Evolutionary conservation across 352 stramenopile genomes (phyloP), one percentile per base, ranked within the genome.

Genomic region (Pythium rhizo-oryzae): DNA sequence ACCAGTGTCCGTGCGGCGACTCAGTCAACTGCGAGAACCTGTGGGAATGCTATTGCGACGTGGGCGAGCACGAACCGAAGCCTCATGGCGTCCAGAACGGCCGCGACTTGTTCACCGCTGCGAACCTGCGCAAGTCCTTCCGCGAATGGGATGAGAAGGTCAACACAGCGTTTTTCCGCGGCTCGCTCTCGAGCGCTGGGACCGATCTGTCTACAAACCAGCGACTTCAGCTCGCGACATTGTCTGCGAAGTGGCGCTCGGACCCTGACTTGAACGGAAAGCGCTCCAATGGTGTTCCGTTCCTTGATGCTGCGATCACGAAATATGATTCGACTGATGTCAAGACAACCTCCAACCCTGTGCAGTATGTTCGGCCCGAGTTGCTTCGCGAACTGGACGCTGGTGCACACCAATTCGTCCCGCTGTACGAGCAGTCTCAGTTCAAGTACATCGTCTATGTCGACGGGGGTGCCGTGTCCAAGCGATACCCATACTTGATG

Each of bases 401-500:
- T 67, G 95, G 92, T 55, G 91, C 85, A 51, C 85, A 99, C 62
- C 94, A 98, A 67, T 99, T 98, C 69, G 98, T 98, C 23, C 96
- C 97, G 13, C 99, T 99, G 76, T 99, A 99, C 77, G 87, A 99
- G 77, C 97, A 99, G 80, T 96, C 87, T 46, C 96, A 89, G 71
- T 99, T 98, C 82, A 97, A 99, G 80, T 99, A 99, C 78, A 87
- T 99, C 66, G 77, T 99, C 39, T 99, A 99, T 74, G 91, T 99
- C 11, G 96, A 99, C 76, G 97, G 98, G 25, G 95, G 99, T 67
- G 99, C 97, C 76, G 96, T 97, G 53, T 97, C 97, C 15, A 99
- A 98, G 84, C 94, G 97, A 61, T 99, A 99, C 79, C 96, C 92
- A 18, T 99, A 99, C 78, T 93, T 99, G 76, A 99, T 99, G 97